phyloP scores from a whole-genome alignment of 768 basidiomycete species.

The Lentinula sp. region DNA sequence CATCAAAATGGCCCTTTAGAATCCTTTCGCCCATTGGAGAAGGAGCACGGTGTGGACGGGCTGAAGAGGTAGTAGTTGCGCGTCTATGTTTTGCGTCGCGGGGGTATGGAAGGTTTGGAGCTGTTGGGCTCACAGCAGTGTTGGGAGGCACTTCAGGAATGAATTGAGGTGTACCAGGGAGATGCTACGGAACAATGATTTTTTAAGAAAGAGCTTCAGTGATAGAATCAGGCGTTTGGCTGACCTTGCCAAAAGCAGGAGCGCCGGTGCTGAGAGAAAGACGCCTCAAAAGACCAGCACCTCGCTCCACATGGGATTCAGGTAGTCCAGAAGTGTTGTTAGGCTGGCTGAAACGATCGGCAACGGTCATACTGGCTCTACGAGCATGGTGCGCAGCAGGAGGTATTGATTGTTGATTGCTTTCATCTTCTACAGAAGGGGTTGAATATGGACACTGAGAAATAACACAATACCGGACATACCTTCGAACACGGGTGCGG shows the following conservation, averaged over 20 bases:
- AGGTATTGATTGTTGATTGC: constrained; percentile 26
- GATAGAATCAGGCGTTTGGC: constrained; percentile 13
- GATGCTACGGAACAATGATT: constrained; percentile 17
- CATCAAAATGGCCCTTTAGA: constrained; percentile 86
- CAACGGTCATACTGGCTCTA: constrained; percentile 52
- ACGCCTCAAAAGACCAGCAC: constrained; percentile 64
- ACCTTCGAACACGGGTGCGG: constrained; percentile 63
- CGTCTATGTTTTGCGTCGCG: constrained; percentile 39
- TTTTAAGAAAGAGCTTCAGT: constrained; percentile 8
- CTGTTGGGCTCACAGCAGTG: constrained; percentile 35
- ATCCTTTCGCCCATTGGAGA: constrained; percentile 91
- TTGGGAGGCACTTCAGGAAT: constrained; percentile 44
- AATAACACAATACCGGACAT: constrained; percentile 3
- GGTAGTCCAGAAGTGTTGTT: constrained; percentile 33
- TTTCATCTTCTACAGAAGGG: constrained; percentile 29
- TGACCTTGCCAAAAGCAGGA: constrained; percentile 43
- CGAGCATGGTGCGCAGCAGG: constrained; percentile 46
- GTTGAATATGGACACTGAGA: neutral
- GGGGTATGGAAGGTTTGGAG: constrained; percentile 20
- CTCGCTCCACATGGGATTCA: constrained; percentile 54
- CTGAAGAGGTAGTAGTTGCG: constrained; percentile 52
- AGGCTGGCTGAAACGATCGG: constrained; percentile 46
- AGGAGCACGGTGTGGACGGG: constrained; percentile 59
- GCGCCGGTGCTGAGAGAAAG: constrained; percentile 59
- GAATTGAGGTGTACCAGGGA: constrained; percentile 17